Conservation (phyloP, 2,329 filamentous ascomycete genomes). For the Fusarium mexicanum region DNA sequence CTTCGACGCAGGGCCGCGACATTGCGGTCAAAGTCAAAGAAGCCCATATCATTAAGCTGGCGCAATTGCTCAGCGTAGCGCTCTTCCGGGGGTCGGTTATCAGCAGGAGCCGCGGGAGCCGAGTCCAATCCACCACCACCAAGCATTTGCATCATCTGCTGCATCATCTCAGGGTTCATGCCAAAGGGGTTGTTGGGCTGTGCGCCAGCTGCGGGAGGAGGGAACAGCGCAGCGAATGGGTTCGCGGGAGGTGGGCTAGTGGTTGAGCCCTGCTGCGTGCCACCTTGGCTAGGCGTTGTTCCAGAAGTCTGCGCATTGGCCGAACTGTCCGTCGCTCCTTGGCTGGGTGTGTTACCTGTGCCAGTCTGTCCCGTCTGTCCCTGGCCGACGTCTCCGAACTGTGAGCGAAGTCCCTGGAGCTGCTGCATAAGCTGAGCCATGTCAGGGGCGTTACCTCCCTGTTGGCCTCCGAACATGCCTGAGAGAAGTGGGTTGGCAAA, state of each 20-base stretch:
- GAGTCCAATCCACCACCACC: conserved; percentile 48
- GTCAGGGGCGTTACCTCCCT: conserved; percentile 21
- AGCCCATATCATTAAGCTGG: conserved; percentile 98
- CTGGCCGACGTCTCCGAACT: conserved; percentile 45
- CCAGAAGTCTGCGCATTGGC: conserved; percentile 36
- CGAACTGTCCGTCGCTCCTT: conserved; percentile 40
- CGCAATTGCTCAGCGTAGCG: conserved; percentile 88
- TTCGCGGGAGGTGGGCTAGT: conserved; percentile 61
- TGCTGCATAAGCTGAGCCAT: conserved; percentile 40
- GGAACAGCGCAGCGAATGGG: conserved; percentile 75
- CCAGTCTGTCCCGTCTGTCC: conserved; percentile 35
- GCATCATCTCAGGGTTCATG: conserved; percentile 65
- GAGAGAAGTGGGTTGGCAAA: conserved; percentile 51
- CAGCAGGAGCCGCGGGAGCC: conserved; percentile 68
- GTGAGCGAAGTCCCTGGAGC: conserved; percentile 41
- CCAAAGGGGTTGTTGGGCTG: conserved; percentile 55
- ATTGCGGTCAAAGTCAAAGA: conserved; percentile 95
- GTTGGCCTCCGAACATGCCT: conserved; percentile 34
- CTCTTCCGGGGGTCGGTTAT: conserved; percentile 93
- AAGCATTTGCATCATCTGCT: conserved; percentile 64
- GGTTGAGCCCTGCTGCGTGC: conserved; percentile 38
- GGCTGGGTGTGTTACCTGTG: conserved; percentile 43
- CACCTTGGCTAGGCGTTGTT: conserved; percentile 26
- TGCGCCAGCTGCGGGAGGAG: conserved; percentile 40
- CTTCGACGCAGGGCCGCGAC: conserved; percentile 86